Base-by-base conservation (phyloP, 2,329 filamentous ascomycete genomes). In the Talaromyces sp. region DNA sequence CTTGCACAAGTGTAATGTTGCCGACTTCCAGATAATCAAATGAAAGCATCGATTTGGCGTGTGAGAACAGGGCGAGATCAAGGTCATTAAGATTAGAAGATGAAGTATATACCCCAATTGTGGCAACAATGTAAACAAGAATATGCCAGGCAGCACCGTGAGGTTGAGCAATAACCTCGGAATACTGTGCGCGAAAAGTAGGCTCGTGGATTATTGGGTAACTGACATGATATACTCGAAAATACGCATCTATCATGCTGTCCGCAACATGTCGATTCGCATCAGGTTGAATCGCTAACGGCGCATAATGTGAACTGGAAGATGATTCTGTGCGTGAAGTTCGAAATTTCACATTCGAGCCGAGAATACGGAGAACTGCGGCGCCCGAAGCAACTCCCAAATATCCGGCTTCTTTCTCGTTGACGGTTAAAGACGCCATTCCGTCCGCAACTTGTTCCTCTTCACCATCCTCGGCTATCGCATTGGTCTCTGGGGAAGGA, bases 141-240 rank as follows among this genome's bases (percentile, higher is more conserved):
- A 79, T 75, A 53, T 79, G 76, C 78, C 79, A 80, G 33, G 73
- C 73, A 32, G 68, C 70, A 15, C 74, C 73, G 62, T 73, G 71
- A 11, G 75, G 77, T 2, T 77, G 72, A 22, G 75, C 67, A 22
- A 77, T 73, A 13, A 76, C 71, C 49, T 78, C 75, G 28, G 75
- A 71, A 61, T 78, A 80, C 59, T 80, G 78, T 11, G 78, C 77
- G 56, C 78, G 70, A 60, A 81, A 81, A 0, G 75, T 78, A 4
- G 74, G 71, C 64, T 82, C 79, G 59, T 81, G 77, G 7, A 81
- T 69, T 30, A 81, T 75, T 1, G 79, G 80, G 65, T 80, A 81
- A 44, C 75, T 75, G 6, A 72, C 68, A 63, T 81, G 77, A 62
- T 80, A 81, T 22, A 78, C 71, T 19, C 72, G 65, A 59, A 81